Percentiles rank a stretch among this genome's conserved stretches.
These are phyloP conservation scores for Pseudogymnoascus pannorum DNA, from an alignment of 2,329 filamentous ascomycete genomes.

Conservation along the genomic window DNA sequence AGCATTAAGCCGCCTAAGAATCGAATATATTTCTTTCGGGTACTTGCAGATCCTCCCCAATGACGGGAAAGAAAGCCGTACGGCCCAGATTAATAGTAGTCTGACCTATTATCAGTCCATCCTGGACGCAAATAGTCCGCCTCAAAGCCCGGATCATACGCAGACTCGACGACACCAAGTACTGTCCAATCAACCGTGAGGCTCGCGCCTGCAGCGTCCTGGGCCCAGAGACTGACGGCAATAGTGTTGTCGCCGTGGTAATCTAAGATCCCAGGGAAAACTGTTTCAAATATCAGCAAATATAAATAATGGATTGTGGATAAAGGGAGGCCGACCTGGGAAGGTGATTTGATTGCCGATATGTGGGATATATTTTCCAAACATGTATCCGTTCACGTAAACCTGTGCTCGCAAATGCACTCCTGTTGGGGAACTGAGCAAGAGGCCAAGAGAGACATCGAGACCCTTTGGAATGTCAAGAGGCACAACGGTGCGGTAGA, in stretches of 20 bases:
- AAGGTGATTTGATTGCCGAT: slow-evolving; percentile 55
- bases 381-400: slow-evolving; percentile 61
- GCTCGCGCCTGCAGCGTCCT: slow-evolving; percentile 15
- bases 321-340: slow-evolving; percentile 30
- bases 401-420: slow-evolving; percentile 45
- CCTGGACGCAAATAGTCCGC: slow-evolving; percentile 41
- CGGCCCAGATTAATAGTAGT: background rate
- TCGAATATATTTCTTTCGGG: background rate
- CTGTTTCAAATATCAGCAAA: slow-evolving; percentile 18
- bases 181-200: slow-evolving; percentile 39
- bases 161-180: slow-evolving; percentile 47
- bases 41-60: background rate
- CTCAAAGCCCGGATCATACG: slow-evolving; percentile 44
- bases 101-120: slow-evolving; percentile 34
- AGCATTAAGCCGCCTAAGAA: background rate
- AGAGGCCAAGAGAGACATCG: slow-evolving; percentile 51
- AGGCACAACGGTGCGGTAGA: slow-evolving; percentile 47
- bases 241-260: slow-evolving; percentile 52
- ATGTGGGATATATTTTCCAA: slow-evolving; percentile 50
- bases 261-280: slow-evolving; percentile 51
- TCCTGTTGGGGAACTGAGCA: slow-evolving; percentile 39
- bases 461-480: slow-evolving; percentile 43
- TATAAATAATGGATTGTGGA: background rate
- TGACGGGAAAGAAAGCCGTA: background rate
- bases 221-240: slow-evolving; percentile 52